Evolutionary conservation across 164 flowering plant species (phyloP), one percentile per base, ranked within the genome.

Genomic region (Vitis labrusca): DNA sequence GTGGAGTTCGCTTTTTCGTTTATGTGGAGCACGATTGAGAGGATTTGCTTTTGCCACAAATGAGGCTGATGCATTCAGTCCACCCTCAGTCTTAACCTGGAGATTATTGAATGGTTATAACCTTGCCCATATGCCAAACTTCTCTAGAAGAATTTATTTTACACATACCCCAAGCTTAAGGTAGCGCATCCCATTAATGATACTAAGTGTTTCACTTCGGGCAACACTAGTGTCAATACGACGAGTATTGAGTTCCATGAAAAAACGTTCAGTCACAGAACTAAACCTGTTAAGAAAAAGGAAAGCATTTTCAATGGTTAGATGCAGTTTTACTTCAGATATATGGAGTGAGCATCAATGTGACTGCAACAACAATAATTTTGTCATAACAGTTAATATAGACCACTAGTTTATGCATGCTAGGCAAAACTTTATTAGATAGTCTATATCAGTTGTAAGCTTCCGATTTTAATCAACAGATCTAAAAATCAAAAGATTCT

Each of bases 1-100:
- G 65, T 93, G 87, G 59, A 96, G 93, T 86, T 96, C 97, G 79
- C 98, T 96, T 87, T 96, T 96, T 60, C 99, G 85, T 75, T 90
- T 96, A 77, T 86, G 93, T 12, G 99, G 91, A 71, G 92, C 81
- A 65, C 98, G 97, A 66, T 85, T 91, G 27, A 93, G 91, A 76
- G 99, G 99, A 74, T 96, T 93, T 66, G 98, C 98, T 84, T 96
- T 96, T 59, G 98, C 97, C 73, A 96, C 91, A 85, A 96, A 96
- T 58, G 98, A 93, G 54, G 99, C 99, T 16, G 99, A 93, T 71
- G 99, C 99, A 84, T 90, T 96, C 64, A 96, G 82, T 64, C 98
- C 97, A 73, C 98, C 98, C 86, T 90, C 98, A 32, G 95, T 91
- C 73, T 89, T 91, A 66, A 96, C 99, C 99, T 96, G 89, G 64